Conservation (phyloP, 2,329 filamentous ascomycete genomes). For the Verticillium nonalfalfae region DNA sequence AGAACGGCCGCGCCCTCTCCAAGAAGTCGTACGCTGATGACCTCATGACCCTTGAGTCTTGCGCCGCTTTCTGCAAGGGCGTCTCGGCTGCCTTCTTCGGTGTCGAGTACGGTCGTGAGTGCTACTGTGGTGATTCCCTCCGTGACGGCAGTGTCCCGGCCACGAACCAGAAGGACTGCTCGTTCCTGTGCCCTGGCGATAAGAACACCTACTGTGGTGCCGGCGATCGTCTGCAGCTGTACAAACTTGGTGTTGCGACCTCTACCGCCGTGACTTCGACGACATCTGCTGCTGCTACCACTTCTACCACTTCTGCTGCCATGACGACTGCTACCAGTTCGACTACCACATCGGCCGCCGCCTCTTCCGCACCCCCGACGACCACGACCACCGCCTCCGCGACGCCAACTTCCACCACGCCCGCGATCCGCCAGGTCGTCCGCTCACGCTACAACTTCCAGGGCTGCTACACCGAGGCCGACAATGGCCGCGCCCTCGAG, state of each 20-base stretch:
- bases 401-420: slow-evolving; percentile 13
- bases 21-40: slow-evolving; percentile 26
- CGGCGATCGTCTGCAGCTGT: slow-evolving; percentile 10
- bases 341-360: neutral
- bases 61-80: slow-evolving; percentile 39
- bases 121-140: slow-evolving; percentile 14
- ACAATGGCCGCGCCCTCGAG: slow-evolving; percentile 19
- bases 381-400: slow-evolving; percentile 3
- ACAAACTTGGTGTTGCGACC: neutral
- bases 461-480: slow-evolving; percentile 28
- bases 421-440: slow-evolving; percentile 14
- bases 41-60: slow-evolving; percentile 35
- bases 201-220: slow-evolving; percentile 16
- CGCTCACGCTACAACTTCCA: slow-evolving; percentile 19
- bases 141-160: slow-evolving; percentile 6
- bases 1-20: slow-evolving; percentile 19
- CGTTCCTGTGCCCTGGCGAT: slow-evolving; percentile 18
- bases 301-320: neutral
- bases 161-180: slow-evolving; percentile 15
- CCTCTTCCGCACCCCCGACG: slow-evolving; percentile 3
- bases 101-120: slow-evolving; percentile 13
- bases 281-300: neutral
- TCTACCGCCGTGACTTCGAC: neutral
- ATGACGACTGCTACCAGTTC: neutral
- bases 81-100: slow-evolving; percentile 4